Evolutionary conservation across 2,329 filamentous ascomycete species (phyloP), one percentile per base, ranked within the genome.

Genomic region (Monilinia polystroma): DNA sequence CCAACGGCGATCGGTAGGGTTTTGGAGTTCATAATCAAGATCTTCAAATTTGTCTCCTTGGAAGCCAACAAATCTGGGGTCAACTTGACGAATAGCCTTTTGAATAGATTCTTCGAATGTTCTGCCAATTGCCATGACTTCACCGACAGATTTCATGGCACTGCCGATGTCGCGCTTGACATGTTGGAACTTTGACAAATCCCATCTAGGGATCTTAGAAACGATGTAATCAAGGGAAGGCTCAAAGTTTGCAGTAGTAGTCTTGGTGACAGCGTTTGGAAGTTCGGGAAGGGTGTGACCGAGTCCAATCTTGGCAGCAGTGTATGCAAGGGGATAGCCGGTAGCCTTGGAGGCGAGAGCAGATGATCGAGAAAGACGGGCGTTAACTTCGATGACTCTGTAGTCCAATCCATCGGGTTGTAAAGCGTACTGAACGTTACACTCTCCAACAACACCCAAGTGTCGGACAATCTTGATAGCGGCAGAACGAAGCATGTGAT

Each of bases 21-120:
- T 96, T 76, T 88, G 85, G 64, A 99, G 87, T 75, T 92, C 91
- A 68, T 90, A 90, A 79, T 99, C 95, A 38, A 99, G 85, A 76
- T 97, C 88, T 35, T 96, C 93, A 73, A 98, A 98, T 77, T 94
- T 89, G 79, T 94, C 94, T 67, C 93, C 94, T 82, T 98, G 93
- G 84, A 98, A 96, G 72, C 95, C 95, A 71, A 94, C 81, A 78
- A 91, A 98, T 75, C 86, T 87, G 72, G 95, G 94, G 77, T 99
- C 95, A 71, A 99, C 94, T 81, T 97, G 92, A 68, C 95, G 92
- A 77, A 97, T 96, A 70, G 95, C 95, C 84, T 99, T 99, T 80
- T 99, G 95, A 83, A 99, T 96, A 20, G 93, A 96, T 82, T 99
- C 95, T 81, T 99, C 95, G 75, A 98, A 99, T 41, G 95, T 98